phyloP scores from a whole-genome alignment of 768 basidiomycete species.

The Suillus americanus region DNA sequence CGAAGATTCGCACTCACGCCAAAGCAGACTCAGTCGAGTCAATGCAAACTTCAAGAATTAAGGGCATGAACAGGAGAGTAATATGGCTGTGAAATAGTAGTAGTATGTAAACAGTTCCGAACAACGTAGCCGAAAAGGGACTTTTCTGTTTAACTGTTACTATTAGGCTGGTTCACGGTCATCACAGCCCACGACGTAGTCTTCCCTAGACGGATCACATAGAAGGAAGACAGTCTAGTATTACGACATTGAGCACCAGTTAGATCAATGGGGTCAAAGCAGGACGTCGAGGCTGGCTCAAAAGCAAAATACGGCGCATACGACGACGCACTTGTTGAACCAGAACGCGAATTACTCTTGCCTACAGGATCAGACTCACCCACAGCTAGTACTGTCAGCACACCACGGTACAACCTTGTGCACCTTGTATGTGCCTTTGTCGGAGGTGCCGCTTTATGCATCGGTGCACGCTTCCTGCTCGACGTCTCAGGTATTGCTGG shows the following conservation, averaged over 20 bases:
- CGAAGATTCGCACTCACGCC: constrained; percentile 42
- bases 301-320: not conserved
- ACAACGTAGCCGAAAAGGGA: not conserved
- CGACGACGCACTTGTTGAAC: not conserved
- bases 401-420: constrained; percentile 18
- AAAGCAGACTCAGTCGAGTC: constrained; percentile 75
- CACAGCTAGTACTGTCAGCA: constrained; percentile 13
- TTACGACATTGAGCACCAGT: not conserved
- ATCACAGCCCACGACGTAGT: not conserved
- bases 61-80: constrained; percentile 22
- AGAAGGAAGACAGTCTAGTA: not conserved
- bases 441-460: constrained; percentile 51
- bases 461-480: constrained; percentile 49
- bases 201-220: not conserved
- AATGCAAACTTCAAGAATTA: constrained; percentile 59
- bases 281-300: not conserved
- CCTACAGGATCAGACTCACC: not conserved
- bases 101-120: not conserved
- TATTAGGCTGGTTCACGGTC: not conserved
- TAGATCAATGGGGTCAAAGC: not conserved
- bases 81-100: not conserved
- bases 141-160: too few species aligned
- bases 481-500: constrained; percentile 35
- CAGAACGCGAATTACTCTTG: constrained; percentile 2
- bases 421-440: constrained; percentile 53